Conservation (phyloP, 148 eudicot genomes). For the Hydrangea macrophylla region DNA sequence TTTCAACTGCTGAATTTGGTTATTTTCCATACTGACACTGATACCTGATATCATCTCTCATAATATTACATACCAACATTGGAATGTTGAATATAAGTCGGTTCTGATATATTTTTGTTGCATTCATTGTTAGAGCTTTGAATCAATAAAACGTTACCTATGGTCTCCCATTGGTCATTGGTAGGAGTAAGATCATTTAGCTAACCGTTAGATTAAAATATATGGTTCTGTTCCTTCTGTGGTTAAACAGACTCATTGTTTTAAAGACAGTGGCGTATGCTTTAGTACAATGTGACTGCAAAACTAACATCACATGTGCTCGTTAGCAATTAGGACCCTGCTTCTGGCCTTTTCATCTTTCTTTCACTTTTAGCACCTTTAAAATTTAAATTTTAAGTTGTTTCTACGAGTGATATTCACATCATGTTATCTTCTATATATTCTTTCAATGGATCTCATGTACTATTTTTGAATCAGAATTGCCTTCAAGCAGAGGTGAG, state of each 20-base stretch:
- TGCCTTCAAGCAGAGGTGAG: constrained; percentile 95
- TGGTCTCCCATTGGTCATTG: too few species aligned
- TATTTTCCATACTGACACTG: not conserved
- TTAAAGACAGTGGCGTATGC: not conserved
- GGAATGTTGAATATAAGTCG: not conserved
- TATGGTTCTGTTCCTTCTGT: not conserved
- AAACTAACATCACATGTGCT: not conserved
- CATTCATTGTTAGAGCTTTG: not conserved
- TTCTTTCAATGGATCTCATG: constrained; percentile 8
- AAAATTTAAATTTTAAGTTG: too few species aligned
- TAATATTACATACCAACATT: not conserved
- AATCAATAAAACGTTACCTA: not conserved
- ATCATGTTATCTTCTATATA: not conserved
- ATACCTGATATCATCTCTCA: not conserved
- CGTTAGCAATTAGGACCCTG: not conserved
- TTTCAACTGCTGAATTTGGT: too few species aligned
- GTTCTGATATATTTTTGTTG: not conserved
- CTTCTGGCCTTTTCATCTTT: not conserved
- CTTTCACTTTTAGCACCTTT: not conserved
- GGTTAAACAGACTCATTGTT: too few species aligned
- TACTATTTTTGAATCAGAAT: constrained; percentile 50
- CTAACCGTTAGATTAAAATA: not conserved
- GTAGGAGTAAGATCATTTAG: too few species aligned
- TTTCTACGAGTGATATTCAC: too few species aligned
- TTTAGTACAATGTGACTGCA: not conserved